Evolutionary conservation across 805 yeast species (phyloP).

Genomic region (Candida tammaniensis): DNA sequence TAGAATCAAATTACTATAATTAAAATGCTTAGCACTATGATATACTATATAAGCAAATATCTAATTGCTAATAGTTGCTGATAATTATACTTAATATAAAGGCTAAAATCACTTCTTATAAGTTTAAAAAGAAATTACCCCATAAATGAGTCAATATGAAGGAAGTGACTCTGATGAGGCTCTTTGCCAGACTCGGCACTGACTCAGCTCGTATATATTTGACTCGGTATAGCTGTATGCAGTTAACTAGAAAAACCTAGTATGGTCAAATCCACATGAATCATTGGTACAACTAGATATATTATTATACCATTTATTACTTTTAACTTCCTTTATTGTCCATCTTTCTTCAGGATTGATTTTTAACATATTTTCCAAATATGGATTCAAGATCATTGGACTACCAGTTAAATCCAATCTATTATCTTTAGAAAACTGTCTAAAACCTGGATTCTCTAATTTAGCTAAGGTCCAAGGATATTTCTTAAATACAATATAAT

Average conservation of each 20-base stretch:
- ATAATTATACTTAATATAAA: too few relatives aligned
- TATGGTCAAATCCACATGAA: conserved; percentile 6
- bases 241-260: background rate
- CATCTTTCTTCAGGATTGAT: conserved; percentile 6
- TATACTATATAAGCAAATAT: too few relatives aligned
- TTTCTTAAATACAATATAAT: conserved; percentile 23
- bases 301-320: conserved; percentile 8
- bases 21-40: too few relatives aligned
- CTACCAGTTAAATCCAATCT: background rate
- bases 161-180: too few relatives aligned
- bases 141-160: too few relatives aligned
- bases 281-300: conserved; percentile 4
- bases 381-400: background rate
- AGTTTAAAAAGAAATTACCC: too few relatives aligned
- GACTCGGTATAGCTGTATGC: too few relatives aligned
- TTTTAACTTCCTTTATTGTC: background rate
- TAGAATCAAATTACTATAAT: too few relatives aligned
- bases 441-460: conserved; percentile 3
- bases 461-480: conserved; percentile 50
- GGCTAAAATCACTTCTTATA: too few relatives aligned
- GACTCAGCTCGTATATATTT: too few relatives aligned
- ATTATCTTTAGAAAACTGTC: background rate
- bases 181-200: conserved; percentile 1
- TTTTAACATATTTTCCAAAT: conserved; percentile 4
- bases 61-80: too few relatives aligned